These are phyloP conservation scores for Guillardia theta DNA, from an alignment of 78 protist genomes.

Conservation along the genomic window DNA sequence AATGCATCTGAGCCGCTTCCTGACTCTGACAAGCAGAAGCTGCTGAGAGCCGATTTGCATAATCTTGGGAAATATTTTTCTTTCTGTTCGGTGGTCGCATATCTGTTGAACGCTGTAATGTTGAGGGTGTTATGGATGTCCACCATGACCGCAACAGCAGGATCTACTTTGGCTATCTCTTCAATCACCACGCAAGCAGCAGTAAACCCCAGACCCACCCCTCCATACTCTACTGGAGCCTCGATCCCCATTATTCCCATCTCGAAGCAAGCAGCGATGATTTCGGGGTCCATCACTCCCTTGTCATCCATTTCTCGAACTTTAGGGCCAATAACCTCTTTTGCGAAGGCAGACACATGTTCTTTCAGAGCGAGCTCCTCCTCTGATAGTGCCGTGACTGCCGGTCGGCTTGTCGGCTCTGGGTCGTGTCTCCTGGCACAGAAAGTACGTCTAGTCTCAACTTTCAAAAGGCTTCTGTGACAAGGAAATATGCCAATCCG, in stretches of 20 bases:
- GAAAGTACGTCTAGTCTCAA: not conserved
- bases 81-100: slow-evolving; percentile 71
- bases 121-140: slow-evolving; percentile 47
- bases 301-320: not conserved
- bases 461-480: not conserved
- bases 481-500: not conserved
- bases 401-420: too few species aligned
- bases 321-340: not conserved
- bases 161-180: slow-evolving; percentile 39
- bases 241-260: slow-evolving; percentile 9
- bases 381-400: not conserved
- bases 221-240: slow-evolving; percentile 16
- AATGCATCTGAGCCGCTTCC: slow-evolving; percentile 90
- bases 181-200: slow-evolving; percentile 19
- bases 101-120: not conserved
- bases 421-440: not conserved
- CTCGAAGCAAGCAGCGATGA: not conserved
- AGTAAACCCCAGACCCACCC: slow-evolving; percentile 12
- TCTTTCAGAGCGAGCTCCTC: not conserved
- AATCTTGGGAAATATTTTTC: slow-evolving; percentile 70
- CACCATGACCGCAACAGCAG: slow-evolving; percentile 3
- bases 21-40: slow-evolving; percentile 87
- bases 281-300: not conserved
- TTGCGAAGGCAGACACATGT: not conserved
- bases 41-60: slow-evolving; percentile 11